Evolutionary conservation across 805 yeast species (phyloP), one percentile per base, ranked within the genome.

Genomic region (Saccharomycopsis oosterbeekiorum): DNA sequence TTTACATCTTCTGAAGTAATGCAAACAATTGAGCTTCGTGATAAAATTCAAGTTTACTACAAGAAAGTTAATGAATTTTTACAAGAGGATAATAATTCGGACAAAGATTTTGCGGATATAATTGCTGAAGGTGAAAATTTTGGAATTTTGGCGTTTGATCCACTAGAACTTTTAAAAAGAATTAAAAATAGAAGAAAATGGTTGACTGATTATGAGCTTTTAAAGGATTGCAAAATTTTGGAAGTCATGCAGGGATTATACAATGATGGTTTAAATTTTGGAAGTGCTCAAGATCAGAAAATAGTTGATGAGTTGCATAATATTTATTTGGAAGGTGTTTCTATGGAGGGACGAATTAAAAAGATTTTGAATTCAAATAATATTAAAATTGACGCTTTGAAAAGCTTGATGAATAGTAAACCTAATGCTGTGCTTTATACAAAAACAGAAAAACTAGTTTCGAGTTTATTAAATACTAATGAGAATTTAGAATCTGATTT

Each of bases 1-100:
- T 80, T 86, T 60, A 70, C 77, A 2, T 74, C 82, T 17, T 78
- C 83, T 0, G 94, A 88, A 67, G 75, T 84, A 65, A 85, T 80
- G 19, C 86, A 82, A 66, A 70, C 88, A 12, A 62, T 78, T 3
- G 86, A 81, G 63, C 76, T 84, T 55, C 77, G 79, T 4, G 71
- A 67, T 37, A 86, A 82, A 64, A 76, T 87, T 51, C 75, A 75
- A 56, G 75, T 76, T 57, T 86, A 78, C 69, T 83, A 80, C 61
- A 70, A 73, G 34, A 75, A 79, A 14, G 82, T 82, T 39, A 68
- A 78, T 10, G 63, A 69, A 1, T 71, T 81, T 17, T 67, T 81
- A 1, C 70, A 68, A 6, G 70, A 69, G 24, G 66, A 68, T 29
- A 66, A 62, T 14, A 75, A 74, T 21, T 50, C 68, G 0, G 59